Conservation (phyloP, 1,139 yeast genomes). For the Arxiozyma bovina region DNA sequence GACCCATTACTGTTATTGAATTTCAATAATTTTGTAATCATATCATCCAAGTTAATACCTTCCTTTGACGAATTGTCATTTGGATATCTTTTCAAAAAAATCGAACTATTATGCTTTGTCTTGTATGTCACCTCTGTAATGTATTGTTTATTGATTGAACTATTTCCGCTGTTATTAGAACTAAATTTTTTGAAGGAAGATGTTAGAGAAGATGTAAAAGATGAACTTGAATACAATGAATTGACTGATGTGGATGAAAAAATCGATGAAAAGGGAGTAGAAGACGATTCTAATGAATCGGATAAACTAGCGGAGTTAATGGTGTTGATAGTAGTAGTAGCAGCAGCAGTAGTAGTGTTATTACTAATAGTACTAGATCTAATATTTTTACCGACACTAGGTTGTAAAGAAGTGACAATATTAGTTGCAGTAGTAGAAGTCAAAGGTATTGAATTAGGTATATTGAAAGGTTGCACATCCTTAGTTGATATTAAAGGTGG, state of each 20-base stretch:
- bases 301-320: neutral
- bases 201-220: neutral
- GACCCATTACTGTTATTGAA: constrained; percentile 16
- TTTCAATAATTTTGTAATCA: constrained; percentile 26
- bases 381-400: neutral
- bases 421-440: constrained; percentile 8
- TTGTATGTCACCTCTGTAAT: constrained; percentile 8
- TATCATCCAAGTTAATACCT: constrained; percentile 27
- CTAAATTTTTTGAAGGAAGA: constrained; percentile 2
- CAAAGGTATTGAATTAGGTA: constrained; percentile 6
- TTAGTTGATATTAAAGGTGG: neutral
- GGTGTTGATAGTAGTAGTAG: neutral
- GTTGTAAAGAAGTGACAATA: constrained; percentile 3
- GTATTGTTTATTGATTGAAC: neutral
- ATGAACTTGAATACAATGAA: neutral
- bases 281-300: constrained; percentile 2
- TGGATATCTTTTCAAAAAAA: constrained; percentile 25
- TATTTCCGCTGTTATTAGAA: neutral
- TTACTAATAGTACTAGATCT: neutral
- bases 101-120: constrained; percentile 7
- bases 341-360: neutral
- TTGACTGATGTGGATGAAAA: constrained; percentile 4
- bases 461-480: constrained; percentile 1
- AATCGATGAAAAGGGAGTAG: constrained; percentile 4
- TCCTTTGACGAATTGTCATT: constrained; percentile 25